These are phyloP conservation scores for Aegilops bicornis DNA, from an alignment of 176 grass and related monocot species.

Conservation along the genomic window DNA sequence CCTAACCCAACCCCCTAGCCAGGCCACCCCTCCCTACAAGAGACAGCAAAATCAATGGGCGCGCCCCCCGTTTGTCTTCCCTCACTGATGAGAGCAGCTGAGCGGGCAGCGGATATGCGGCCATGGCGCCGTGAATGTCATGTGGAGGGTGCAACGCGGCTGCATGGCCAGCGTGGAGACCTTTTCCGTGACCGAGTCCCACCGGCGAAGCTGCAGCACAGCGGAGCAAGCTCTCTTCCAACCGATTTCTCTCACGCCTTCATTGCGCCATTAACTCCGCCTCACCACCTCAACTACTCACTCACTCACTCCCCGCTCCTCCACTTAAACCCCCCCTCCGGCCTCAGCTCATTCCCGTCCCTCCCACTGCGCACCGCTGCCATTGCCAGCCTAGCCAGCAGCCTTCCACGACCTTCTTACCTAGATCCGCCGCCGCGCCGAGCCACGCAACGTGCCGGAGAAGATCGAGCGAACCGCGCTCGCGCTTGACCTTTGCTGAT, in stretches of 20 bases:
- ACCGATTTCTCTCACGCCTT: constrained; percentile 40
- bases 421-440: constrained; percentile 6
- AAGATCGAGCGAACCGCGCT: neutral
- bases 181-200: neutral
- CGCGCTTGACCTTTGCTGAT: neutral
- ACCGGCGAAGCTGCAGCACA: neutral
- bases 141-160: constrained; percentile 24
- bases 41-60: neutral
- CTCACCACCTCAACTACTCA: constrained; percentile 32
- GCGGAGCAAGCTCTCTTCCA: constrained; percentile 9
- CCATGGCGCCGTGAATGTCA: constrained; percentile 37
- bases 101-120: neutral
- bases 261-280: constrained; percentile 32
- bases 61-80: neutral
- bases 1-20: neutral
- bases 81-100: neutral
- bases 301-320: constrained; percentile 17
- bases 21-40: neutral
- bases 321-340: constrained; percentile 39
- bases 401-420: neutral
- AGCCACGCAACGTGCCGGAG: neutral
- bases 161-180: constrained; percentile 24
- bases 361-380: neutral
- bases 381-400: neutral
- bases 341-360: neutral